Evolutionary conservation across 805 yeast species (phyloP), one percentile per base, ranked within the genome.

Genomic region (Starmerella bacillaris): DNA sequence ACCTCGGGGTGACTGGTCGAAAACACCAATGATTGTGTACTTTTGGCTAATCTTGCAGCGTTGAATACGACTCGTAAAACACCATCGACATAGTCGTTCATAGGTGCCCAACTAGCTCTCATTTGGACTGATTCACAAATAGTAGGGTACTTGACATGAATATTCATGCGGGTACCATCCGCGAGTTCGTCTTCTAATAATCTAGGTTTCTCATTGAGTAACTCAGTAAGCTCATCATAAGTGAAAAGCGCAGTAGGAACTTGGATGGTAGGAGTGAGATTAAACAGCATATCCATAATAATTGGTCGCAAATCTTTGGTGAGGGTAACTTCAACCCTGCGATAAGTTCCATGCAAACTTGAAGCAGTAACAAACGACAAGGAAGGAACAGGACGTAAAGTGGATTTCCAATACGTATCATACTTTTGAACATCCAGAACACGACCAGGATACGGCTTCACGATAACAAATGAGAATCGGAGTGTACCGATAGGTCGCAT

Each of bases 401-500:
- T 78, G 1, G 93, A 75, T 56, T 84, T 89, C 98, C 98, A 86
- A 57, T 86, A 86, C 0, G 96, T 86, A 50, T 84, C 95, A 52
- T 78, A 83, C 58, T 82, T 80, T 8, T 92, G 74, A 29, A 92
- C 77, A 54, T 84, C 95, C 39, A 86, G 59, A 4, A 92, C 76
- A 27, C 54, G 57, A 5, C 94, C 95, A 4, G 74, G 64, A 51
- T 76, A 89, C n/a, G 98, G 95, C 53, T 74, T 73, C 34, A 86
- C 79, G 3, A 86, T 69, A 48, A 80, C 84, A 56, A 73, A 82
- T 42, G 71, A 69, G 55, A 84, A 78, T 24, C 66, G 65, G 30
- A 86, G 56, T 39, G 74, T 77, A 11, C 98, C 98, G 40, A 84
- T 75, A 37, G 76, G 72, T 47, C 78, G 72, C 46, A 86, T 59